Base-by-base conservation (phyloP, 2,329 filamentous ascomycete species). In the Cladosporium cucumerinum region DNA sequence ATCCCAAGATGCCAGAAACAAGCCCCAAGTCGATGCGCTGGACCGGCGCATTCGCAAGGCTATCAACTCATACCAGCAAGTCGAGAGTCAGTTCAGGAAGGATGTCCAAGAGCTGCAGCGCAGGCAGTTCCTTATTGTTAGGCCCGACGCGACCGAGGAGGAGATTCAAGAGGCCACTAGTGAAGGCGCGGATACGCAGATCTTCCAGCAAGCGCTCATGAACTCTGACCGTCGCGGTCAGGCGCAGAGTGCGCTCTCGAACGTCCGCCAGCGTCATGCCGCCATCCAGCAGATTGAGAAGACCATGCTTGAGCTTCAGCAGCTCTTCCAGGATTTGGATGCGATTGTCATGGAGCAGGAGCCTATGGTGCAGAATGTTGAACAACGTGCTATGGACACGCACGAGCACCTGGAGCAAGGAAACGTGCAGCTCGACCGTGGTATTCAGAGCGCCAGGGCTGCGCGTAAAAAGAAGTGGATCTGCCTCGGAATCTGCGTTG, bases 381-480 rank as follows among this genome's bases (percentile, higher is more conserved):
- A 97, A 80, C 85, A 89, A 73, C 92, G 94, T 80, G 92, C 87
- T 43, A 91, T 96, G 78, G 90, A 96, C 74, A 90, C 95, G 46
- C 87, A 91, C 57, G 87, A 90, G 65, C 91, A 98, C 77, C 86
- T 97, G 57, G 87, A 89, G 73, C 90, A 95, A 77, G 94, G 89
- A 69, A 97, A 95, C 74, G 85, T 87, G 68, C 87, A 97, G 78
- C 90, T 98, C 66, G 87, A 85, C 46, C 86, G 85, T n/a, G 93
- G 93, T 14, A 90, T 97, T 68, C 84, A 85, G 67, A 96, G 91
- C 71, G 94, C 94, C 10, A 85, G 89, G 76, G 86, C 87, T 71
- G 91, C 90, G 59, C 86, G 91, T 71, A 91, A 88, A 82, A 96
- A 96, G 92, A 97, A 97, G 90, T 97, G 93, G 93, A 93, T 91